Evolutionary conservation across 495 filamentous ascomycete genomes (phyloP), one percentile per base, ranked within the genome.

Genomic region (Penicillium turbatum): DNA sequence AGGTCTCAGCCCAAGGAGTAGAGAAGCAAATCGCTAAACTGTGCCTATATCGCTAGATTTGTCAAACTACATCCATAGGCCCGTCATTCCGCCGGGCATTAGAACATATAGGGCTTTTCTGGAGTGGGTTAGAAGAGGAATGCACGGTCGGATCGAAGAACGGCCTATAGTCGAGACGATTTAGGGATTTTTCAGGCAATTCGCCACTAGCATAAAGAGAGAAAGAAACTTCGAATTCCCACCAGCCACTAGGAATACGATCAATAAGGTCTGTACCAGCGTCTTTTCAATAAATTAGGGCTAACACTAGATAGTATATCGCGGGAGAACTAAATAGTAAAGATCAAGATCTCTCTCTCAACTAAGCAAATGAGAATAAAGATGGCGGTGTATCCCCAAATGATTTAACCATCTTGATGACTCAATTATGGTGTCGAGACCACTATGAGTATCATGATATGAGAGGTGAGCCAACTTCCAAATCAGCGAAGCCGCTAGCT

Each of bases 211-310:
- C 5, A 52, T 52, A 11, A 16, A 16, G 27, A 41, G 19, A 24
- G 10, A 34, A 24, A 21, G 49, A 43, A 32, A 27, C 4, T 43
- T 79, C 78, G 16, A 34, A 15, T 52, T 52, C 29, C 12, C 24
- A 15, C n/a, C 0, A 52, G 29, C 27, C 7, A 17, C 21, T 13
- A 41, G 35, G 6, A 43, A 26, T 21, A 52, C 9, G 6, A 26
- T 52, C 2, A 43, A 26, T 17, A 12, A 52, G 38, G 38, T 52
- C 11, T 19, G 36, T 30, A 13, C 19, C 7, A 11, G 2, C 5
- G 11, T 40, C 7, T 13, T 32, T 42, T 12, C 3, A 13, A 32
- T 29, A 32, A 19, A 42, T 27, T 8, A 41, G 21, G 5, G 26
- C 38, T 52, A 43, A 52, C 24, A 13, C 27, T 10, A 15, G 26